A percentile compares a stretch with the other conserved stretches of the same genome.
These are phyloP conservation scores for Xylaria acuta DNA, from an alignment of 495 filamentous ascomycete genomes.

Conservation along the genomic window DNA sequence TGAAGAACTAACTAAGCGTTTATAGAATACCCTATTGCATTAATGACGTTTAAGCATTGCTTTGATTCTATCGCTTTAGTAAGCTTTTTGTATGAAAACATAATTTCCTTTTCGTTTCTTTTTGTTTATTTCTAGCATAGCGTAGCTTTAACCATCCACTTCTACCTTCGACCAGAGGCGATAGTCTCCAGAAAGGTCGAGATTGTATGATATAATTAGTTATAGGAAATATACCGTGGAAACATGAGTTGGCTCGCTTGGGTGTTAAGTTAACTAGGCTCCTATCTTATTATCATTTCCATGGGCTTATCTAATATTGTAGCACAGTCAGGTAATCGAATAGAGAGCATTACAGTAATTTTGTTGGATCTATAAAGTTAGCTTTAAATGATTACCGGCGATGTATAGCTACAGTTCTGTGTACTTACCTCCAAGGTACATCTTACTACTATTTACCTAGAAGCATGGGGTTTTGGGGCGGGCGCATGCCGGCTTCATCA, in stretches of 20 bases:
- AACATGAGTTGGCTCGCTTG: too few species aligned
- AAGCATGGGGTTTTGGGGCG: background rate
- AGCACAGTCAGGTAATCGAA: conserved; percentile 2
- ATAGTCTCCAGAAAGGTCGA: background rate
- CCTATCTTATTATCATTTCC: background rate
- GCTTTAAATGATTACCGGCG: background rate
- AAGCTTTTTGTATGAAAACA: background rate
- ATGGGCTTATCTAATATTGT: conserved; percentile 1
- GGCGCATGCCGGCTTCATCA: background rate
- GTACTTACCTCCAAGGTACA: background rate
- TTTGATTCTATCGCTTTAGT: background rate
- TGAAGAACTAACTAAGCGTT: background rate
- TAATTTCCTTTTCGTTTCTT: background rate
- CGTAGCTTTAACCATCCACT: background rate
- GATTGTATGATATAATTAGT: background rate
- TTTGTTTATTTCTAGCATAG: background rate
- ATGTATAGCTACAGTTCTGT: background rate
- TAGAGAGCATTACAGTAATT: conserved; percentile 2
- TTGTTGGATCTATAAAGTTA: background rate
- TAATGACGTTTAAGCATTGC: background rate
- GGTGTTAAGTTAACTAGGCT: background rate
- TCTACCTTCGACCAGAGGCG: background rate
- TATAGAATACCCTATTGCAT: background rate
- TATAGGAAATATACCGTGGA: too few species aligned
- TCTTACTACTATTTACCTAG: background rate